Evolutionary conservation across 805 yeast species (phyloP).

Genomic region (Sungouiella thailandica): DNA sequence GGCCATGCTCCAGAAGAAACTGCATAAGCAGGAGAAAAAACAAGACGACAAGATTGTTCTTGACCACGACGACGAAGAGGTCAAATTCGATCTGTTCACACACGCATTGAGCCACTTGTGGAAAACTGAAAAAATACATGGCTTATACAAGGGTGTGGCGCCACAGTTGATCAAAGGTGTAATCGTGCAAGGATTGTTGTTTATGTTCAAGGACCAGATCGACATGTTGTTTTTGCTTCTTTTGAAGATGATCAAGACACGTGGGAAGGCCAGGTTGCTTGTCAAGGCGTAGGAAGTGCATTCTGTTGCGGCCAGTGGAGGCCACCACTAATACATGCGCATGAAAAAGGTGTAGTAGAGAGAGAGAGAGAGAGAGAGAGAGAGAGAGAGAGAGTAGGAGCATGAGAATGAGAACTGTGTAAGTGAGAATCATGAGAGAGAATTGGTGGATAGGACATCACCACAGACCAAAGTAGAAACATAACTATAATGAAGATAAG

Average conservation of each 20-base stretch:
- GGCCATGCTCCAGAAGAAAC: conserved; percentile 65
- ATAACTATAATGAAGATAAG: too few relatives aligned
- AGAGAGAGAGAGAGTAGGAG: too few relatives aligned
- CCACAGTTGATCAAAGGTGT: conserved; percentile 82
- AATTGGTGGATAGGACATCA: too few relatives aligned
- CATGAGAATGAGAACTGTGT: too few relatives aligned
- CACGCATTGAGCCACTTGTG: conserved; percentile 58
- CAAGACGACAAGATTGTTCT: conserved; percentile 23
- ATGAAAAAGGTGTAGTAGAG: too few relatives aligned
- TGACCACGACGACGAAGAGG: conserved; percentile 31
- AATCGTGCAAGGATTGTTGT: conserved; percentile 76
- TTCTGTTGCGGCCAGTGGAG: too few relatives aligned
- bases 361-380: too few relatives aligned
- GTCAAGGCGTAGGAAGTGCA: neutral
- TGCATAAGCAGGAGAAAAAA: conserved; percentile 18
- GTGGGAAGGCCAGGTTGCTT: neutral
- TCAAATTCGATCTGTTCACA: conserved; percentile 52
- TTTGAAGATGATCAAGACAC: conserved; percentile 23
- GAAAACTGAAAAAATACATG: conserved; percentile 55
- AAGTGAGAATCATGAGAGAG: too few relatives aligned
- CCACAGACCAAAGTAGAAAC: too few relatives aligned
- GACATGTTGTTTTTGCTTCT: conserved; percentile 36
- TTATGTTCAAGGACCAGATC: conserved; percentile 74
- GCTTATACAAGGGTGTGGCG: conserved; percentile 74
- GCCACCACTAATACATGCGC: too few relatives aligned